These are phyloP conservation scores for Sistotremastrum suecicum DNA, from an alignment of 768 basidiomycete genomes.

Conservation along the genomic window DNA sequence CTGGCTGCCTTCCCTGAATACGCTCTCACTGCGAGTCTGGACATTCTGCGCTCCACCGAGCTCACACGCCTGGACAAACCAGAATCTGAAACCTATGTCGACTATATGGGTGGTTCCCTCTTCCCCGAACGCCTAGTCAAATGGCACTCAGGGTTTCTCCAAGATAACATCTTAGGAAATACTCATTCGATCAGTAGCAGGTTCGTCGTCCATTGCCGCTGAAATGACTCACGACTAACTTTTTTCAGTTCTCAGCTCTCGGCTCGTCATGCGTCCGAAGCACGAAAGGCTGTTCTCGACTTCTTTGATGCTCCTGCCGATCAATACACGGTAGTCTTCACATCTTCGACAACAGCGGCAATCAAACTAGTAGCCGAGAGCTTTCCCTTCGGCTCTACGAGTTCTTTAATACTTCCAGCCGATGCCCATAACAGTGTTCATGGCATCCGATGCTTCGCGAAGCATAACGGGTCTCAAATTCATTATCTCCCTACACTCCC, in stretches of 20 bases:
- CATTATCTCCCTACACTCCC: slow-evolving; percentile 51
- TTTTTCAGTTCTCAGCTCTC: slow-evolving; percentile 53
- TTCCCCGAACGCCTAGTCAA: slow-evolving; percentile 68
- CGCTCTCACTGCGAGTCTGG: slow-evolving; percentile 53
- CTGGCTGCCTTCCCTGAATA: slow-evolving; percentile 36
- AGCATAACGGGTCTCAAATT: slow-evolving; percentile 36
- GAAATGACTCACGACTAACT: slow-evolving; percentile 1
- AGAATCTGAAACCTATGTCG: slow-evolving; percentile 62
- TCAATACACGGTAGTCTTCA: slow-evolving; percentile 65
- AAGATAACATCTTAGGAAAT: slow-evolving; percentile 56
- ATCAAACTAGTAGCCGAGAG: slow-evolving; percentile 75
- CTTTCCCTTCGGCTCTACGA: slow-evolving; percentile 50
- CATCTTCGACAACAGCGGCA: slow-evolving; percentile 64
- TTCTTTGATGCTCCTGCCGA: slow-evolving; percentile 67
- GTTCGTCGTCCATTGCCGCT: slow-evolving; percentile 22
- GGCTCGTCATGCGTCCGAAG: slow-evolving; percentile 48
- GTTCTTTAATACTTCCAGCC: slow-evolving; percentile 49
- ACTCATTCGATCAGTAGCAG: slow-evolving; percentile 76
- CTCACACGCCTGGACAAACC: slow-evolving; percentile 39
- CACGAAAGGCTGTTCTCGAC: slow-evolving; percentile 55
- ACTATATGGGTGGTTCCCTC: slow-evolving; percentile 76
- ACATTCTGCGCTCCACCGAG: slow-evolving; percentile 50
- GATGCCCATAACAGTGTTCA: slow-evolving; percentile 82
- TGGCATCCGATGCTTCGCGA: slow-evolving; percentile 64
- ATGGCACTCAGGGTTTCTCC: slow-evolving; percentile 57